Base-by-base conservation (phyloP, 2,329 filamentous ascomycete genomes). In the Setomelanomma holmii region DNA sequence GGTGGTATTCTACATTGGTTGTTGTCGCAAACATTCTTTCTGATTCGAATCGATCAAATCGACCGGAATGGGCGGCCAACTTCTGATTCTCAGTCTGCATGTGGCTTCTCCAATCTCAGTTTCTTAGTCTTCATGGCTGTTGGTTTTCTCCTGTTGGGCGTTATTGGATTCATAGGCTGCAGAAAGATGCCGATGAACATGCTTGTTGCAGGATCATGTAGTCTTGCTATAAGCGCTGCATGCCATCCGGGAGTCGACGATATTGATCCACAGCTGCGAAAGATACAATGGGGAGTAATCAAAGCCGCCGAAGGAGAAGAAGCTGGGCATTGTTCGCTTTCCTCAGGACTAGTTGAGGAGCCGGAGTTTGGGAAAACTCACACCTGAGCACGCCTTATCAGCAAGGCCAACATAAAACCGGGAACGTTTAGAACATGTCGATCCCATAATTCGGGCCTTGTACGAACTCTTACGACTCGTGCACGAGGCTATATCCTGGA, bases 101-200 rank as follows among this genome's bases (percentile, higher is more conserved):
- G 54, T 22, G 61, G 56, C 3, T 35, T 44, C 10, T 60, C 58
- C 0, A 11, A 11, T 1, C 20, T 45, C 11, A 54, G 55, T 14
- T 45, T 63, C 19, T 1, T 49, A 0, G n/a, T 50, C 10, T 54
- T 58, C 27, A 44, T 55, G 17, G 16, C 21, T n/a, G 33, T 38
- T 0, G 30, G 5, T 12, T 35, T 52, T 1, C 10, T 40, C 12
- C 3, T 53, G 21, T 10, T 53, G 3, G 19, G 45, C 11, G 24
- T 19, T 14, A 49, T 24, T 22, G 86, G 69, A 79, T 80, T 35
- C 7, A 19, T 42, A 1, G 89, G 89, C 74, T 90, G 89, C 0
- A 87, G 88, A 1, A 87, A 87, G 2, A 88, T 89, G 11, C 90
- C 80, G 5, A 87, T 87, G n/a, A 91, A 80, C 53, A 91, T 91